These are phyloP conservation scores for Phyllostachys edulis DNA, from an alignment of 176 grass and related monocot genomes.

Conservation along the genomic window DNA sequence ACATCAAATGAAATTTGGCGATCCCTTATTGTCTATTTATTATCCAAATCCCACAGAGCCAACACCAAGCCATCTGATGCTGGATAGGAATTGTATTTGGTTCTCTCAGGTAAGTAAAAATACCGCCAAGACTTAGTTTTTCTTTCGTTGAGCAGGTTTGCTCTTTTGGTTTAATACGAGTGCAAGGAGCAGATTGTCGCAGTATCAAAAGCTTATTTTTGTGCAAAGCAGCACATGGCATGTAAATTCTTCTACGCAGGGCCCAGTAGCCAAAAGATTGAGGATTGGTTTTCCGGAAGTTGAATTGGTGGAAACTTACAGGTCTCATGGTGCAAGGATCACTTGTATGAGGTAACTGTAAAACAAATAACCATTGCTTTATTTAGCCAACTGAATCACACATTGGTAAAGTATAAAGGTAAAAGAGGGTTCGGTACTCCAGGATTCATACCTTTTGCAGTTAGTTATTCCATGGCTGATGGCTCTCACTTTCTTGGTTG, in stretches of 20 bases:
- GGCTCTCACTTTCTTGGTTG: not conserved
- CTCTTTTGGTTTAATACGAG: slow-evolving; percentile 2
- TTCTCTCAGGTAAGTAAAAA: slow-evolving; percentile 50
- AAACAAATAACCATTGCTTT: not conserved
- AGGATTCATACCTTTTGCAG: not conserved
- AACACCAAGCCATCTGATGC: slow-evolving; percentile 52
- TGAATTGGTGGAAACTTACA: slow-evolving; percentile 42
- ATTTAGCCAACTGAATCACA: not conserved
- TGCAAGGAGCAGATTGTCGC: not conserved
- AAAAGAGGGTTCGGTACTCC: not conserved
- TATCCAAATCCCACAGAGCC: not conserved
- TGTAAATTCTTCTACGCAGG: slow-evolving; percentile 54
- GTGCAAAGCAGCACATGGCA: slow-evolving; percentile 8
- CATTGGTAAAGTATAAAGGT: not conserved
- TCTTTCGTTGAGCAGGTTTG: not conserved
- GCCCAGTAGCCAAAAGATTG: slow-evolving; percentile 43
- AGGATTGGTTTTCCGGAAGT: slow-evolving; percentile 24
- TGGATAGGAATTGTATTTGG: slow-evolving; percentile 56
- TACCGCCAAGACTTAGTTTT: not conserved
- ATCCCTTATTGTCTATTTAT: slow-evolving; percentile 43
- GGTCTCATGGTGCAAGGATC: slow-evolving; percentile 72
- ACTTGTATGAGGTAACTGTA: slow-evolving; percentile 67
- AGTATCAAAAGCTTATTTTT: slow-evolving; percentile 24
- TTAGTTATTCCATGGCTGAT: not conserved
- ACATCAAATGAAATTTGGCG: slow-evolving; percentile 74